Percentiles rank a stretch among this genome's conserved stretches.
These are phyloP conservation scores for Arbutus unedo DNA, from an alignment of 148 eudicot species.

Conservation along the genomic window DNA sequence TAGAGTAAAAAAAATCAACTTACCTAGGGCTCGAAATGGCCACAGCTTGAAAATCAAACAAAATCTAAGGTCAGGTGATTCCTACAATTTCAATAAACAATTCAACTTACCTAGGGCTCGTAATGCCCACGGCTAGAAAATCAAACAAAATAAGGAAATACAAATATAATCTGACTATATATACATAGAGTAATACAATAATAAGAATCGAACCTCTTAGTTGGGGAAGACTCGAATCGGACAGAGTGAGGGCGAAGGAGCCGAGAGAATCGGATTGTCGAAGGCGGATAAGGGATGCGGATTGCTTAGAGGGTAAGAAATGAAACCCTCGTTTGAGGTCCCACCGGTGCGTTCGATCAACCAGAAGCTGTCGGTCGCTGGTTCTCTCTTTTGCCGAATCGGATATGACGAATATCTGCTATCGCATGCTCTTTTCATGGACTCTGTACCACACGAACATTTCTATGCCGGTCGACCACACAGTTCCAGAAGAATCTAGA, in stretches of 20 bases:
- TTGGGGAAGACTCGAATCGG: neutral
- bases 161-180: neutral
- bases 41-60: too few species aligned
- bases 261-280: too few species aligned
- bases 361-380: neutral
- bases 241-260: neutral
- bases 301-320: neutral
- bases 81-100: neutral
- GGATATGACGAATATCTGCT: neutral
- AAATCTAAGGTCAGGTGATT: neutral
- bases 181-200: neutral
- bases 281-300: too few species aligned
- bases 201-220: neutral
- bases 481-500: constrained; percentile 1
- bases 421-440: neutral
- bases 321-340: neutral
- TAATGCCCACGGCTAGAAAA: too few species aligned
- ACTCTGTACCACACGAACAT: neutral
- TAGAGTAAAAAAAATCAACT: neutral
- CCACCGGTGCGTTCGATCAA: neutral
- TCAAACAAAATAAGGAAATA: neutral
- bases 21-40: too few species aligned
- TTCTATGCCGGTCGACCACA: neutral
- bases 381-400: too few species aligned
- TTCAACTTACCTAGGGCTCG: neutral